Evolutionary conservation across 1,284 basidiomycete species (phyloP), one percentile per base, ranked within the genome.

Genomic region (Cryptococcus sp.): DNA sequence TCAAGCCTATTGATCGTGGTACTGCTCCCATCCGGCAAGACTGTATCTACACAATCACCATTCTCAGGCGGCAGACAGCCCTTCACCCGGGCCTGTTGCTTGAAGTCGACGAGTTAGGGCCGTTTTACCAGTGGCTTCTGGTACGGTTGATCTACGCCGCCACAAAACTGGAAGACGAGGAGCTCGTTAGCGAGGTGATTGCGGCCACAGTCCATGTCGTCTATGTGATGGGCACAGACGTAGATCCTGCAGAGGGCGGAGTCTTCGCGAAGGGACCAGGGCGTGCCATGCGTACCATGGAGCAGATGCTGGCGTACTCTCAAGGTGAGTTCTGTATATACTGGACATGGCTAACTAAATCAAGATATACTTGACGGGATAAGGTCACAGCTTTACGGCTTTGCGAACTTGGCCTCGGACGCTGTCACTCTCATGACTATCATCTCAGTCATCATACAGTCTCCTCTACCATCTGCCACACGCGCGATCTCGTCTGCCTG

Each of bases 71-170:
- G 3, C 68, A 71, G 53, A 57, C 59, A 9, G 46, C 44, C 0
- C 21, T 63, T 8, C 62, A 57, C 18, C 69, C 72, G 3, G 61
- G 66, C 13, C 55, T 75, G 11, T 56, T 57, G 13, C 43, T 46
- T 9, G 16, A 59, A 4, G 46, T 39, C 2, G 52, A 60, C 6
- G 21, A 18, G 4, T 42, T 56, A 20, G 35, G 62, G 2, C 73
- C 70, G 0, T 60, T 76, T 21, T 77, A 70, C 56, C 65, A 71
- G 40, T 75, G 70, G 69, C 54, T 77, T 24, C 42, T 76, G 6
- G 70, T 73, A 0, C 57, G 72, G 13, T 48, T 76, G 7, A 57
- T 73, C 9, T 52, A 66, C 16, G 71, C 68, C 9, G 67, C 70
- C 4, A 55, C 56, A 4, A 20, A 18, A 1, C 18, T 50, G 15